Evolutionary conservation across 108 stramenopile species (phyloP).

Genomic region (Skeletonema potamos): DNA sequence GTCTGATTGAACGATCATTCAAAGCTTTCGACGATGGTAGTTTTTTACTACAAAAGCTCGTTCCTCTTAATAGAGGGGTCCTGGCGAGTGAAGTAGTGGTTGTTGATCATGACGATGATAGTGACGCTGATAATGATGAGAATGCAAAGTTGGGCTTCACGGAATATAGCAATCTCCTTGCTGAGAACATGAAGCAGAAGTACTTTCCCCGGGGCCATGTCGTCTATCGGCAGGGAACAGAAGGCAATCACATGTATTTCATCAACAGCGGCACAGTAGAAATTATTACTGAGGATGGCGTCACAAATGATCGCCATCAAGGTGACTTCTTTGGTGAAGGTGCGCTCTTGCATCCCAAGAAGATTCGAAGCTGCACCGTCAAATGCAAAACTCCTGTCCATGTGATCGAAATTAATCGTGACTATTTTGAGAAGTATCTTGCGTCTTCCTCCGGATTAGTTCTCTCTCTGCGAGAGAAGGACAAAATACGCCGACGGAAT

Average conservation of each 20-base stretch:
- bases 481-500: conserved; percentile 76
- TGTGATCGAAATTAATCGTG: conserved; percentile 81
- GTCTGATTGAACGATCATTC: conserved; percentile 77
- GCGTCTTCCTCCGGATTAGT: conserved; percentile 54
- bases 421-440: conserved; percentile 88
- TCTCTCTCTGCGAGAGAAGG: conserved; percentile 72
- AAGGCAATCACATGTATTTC: conserved; percentile 81
- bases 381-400: conserved; percentile 82
- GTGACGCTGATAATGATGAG: conserved; percentile 38
- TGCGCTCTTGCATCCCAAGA: conserved; percentile 66
- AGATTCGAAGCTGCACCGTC: conserved; percentile 64
- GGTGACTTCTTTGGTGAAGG: conserved; percentile 89
- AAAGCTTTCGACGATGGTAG: conserved; percentile 55
- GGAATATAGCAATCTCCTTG: conserved; percentile 70
- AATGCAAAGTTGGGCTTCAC: conserved; percentile 51
- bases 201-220: conserved; percentile 79
- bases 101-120: not conserved
- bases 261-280: conserved; percentile 79
- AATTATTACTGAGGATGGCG: conserved; percentile 67
- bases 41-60: conserved; percentile 4
- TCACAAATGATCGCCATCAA: conserved; percentile 46
- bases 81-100: conserved; percentile 21
- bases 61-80: not conserved
- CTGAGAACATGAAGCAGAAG: conserved; percentile 78
- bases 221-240: conserved; percentile 66